Evolutionary conservation across 2,329 filamentous ascomycete species (phyloP).

Genomic region (Xylaria sp.): DNA sequence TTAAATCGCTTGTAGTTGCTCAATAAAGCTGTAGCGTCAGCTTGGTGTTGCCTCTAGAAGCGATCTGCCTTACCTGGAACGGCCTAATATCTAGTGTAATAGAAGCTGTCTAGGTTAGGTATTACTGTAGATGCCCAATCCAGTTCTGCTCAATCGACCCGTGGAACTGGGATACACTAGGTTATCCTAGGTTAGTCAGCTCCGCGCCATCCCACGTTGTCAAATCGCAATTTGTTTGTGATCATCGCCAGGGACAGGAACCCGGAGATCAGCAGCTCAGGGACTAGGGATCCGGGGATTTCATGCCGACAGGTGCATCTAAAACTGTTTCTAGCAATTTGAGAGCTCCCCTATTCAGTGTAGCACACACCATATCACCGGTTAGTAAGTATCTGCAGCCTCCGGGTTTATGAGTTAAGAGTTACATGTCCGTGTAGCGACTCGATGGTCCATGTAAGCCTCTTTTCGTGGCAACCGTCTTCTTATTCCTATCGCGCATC

Average conservation of each 20-base stretch:
- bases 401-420: background rate
- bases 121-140: background rate
- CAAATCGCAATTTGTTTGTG: slow-evolving; percentile 11
- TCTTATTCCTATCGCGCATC: slow-evolving; percentile 1
- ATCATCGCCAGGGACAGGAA: slow-evolving; percentile 17
- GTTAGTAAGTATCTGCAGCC: background rate
- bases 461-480: slow-evolving; percentile 6
- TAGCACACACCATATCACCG: too few relatives aligned
- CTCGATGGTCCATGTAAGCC: too few relatives aligned
- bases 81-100: background rate
- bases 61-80: background rate
- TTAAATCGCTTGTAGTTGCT: background rate
- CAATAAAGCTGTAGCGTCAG: background rate
- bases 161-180: slow-evolving; percentile 32
- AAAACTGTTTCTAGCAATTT: background rate
- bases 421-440: background rate
- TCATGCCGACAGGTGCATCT: slow-evolving; percentile 13
- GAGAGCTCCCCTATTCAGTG: too few relatives aligned
- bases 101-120: too few relatives aligned
- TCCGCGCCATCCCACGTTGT: slow-evolving; percentile 26
- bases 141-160: slow-evolving; percentile 3
- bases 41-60: background rate
- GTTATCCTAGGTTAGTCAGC: slow-evolving; percentile 7
- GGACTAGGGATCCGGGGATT: background rate
- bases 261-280: background rate